Conservation (phyloP, 768 basidiomycete genomes). For the Gymnopilus dilepis region DNA sequence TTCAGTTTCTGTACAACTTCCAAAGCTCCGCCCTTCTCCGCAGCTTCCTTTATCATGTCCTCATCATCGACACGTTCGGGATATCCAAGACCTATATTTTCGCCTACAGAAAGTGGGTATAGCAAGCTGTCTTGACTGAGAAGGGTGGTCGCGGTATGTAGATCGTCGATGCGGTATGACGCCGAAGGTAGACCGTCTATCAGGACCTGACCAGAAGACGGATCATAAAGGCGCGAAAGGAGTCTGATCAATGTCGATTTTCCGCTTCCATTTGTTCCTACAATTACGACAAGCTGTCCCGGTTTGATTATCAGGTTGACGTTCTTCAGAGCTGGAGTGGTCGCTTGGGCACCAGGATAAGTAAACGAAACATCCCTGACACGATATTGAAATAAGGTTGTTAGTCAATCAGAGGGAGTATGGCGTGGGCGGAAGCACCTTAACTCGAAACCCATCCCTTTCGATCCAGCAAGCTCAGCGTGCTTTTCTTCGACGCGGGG, state of each 20-base stretch:
- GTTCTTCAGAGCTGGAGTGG: slow-evolving; percentile 38
- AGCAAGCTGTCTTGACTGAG: slow-evolving; percentile 55
- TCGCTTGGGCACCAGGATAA: slow-evolving; percentile 51
- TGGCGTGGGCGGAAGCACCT: background rate
- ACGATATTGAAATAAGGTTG: background rate
- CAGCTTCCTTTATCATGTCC: slow-evolving; percentile 36
- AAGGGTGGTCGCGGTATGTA: slow-evolving; percentile 50
- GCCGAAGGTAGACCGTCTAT: slow-evolving; percentile 47
- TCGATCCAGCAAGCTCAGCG: background rate
- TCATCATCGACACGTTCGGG: slow-evolving; percentile 22
- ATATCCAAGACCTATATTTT: slow-evolving; percentile 45
- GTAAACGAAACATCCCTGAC: slow-evolving; percentile 55
- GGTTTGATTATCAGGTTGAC: slow-evolving; percentile 50
- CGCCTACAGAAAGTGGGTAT: slow-evolving; percentile 50
- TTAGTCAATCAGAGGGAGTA: background rate
- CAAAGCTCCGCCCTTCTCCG: slow-evolving; percentile 43
- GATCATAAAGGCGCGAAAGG: slow-evolving; percentile 53
- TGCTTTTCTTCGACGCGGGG: slow-evolving; percentile 20
- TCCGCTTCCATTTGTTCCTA: slow-evolving; percentile 61
- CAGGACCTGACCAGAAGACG: slow-evolving; percentile 45
- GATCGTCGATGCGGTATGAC: slow-evolving; percentile 41
- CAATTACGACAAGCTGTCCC: slow-evolving; percentile 60
- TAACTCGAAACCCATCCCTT: slow-evolving; percentile 15
- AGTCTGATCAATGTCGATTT: slow-evolving; percentile 60
- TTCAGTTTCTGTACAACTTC: slow-evolving; percentile 45